Conservation (phyloP, 768 basidiomycete genomes). For the Podaxis rugospora region DNA sequence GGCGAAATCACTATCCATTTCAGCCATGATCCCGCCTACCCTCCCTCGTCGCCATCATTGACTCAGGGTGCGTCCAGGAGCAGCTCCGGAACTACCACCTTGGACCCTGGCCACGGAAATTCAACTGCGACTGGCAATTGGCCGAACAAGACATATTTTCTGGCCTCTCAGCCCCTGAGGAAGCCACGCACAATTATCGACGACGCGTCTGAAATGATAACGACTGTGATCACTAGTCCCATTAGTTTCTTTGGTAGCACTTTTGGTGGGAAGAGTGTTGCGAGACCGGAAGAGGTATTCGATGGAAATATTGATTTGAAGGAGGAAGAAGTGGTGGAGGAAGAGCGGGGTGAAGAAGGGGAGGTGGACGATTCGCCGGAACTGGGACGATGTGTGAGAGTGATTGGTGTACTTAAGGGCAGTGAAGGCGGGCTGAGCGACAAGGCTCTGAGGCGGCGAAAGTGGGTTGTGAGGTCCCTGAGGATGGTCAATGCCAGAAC, state of each 20-base stretch:
- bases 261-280: slow-evolving; percentile 20
- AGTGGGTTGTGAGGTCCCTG: slow-evolving; percentile 34
- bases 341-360: slow-evolving; percentile 73
- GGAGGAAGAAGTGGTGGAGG: slow-evolving; percentile 76
- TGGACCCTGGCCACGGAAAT: no score
- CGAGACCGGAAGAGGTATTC: slow-evolving; percentile 67
- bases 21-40: slow-evolving; percentile 59
- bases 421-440: slow-evolving; percentile 23
- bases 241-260: slow-evolving; percentile 48
- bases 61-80: neutral
- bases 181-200: slow-evolving; percentile 68
- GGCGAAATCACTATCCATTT: slow-evolving; percentile 62
- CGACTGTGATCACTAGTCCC: slow-evolving; percentile 55
- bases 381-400: slow-evolving; percentile 45
- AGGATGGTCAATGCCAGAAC: slow-evolving; percentile 34
- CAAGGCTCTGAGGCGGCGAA: slow-evolving; percentile 30
- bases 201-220: slow-evolving; percentile 63
- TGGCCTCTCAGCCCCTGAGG: slow-evolving; percentile 63
- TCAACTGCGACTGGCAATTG: slow-evolving; percentile 37
- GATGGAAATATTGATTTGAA: slow-evolving; percentile 63
- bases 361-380: slow-evolving; percentile 75
- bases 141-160: slow-evolving; percentile 54
- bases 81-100: neutral
- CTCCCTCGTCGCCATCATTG: slow-evolving; percentile 26
- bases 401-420: slow-evolving; percentile 36